Evolutionary conservation across 345 rosid genomes (phyloP).

Genomic region (Rhizophora mangle): DNA sequence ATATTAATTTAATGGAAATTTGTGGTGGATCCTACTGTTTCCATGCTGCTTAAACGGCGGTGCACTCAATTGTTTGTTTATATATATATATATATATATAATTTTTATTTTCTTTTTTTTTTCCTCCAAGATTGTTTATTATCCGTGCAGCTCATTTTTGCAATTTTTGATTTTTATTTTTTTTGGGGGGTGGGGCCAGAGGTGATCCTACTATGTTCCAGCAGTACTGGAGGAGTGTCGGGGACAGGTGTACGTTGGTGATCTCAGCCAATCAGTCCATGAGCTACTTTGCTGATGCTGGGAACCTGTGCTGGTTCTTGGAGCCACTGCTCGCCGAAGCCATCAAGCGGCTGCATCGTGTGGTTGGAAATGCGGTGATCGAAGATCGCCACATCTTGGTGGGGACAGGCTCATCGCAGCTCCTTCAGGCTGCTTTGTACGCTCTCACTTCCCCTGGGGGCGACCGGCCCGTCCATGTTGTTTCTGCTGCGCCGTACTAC

Average conservation of each 20-base stretch:
- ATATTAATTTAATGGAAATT: too few species aligned
- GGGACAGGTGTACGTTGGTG: slow-evolving; percentile 59
- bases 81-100: too few species aligned
- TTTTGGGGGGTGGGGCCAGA: slow-evolving; percentile 29
- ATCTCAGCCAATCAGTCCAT: slow-evolving; percentile 60
- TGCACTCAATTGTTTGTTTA: too few species aligned
- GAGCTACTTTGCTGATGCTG: slow-evolving; percentile 75
- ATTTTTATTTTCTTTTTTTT: too few species aligned
- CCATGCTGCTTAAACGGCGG: too few species aligned
- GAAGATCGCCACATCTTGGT: slow-evolving; percentile 56
- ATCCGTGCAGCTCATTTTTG: too few species aligned
- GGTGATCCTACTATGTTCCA: slow-evolving; percentile 85
- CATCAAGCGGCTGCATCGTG: slow-evolving; percentile 55
- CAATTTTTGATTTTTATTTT: not conserved
- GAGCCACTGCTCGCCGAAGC: slow-evolving; percentile 60
- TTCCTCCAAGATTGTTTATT: too few species aligned
- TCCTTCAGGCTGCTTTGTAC: slow-evolving; percentile 63
- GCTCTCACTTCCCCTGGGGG: slow-evolving; percentile 54
- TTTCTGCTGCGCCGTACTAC: slow-evolving; percentile 85
- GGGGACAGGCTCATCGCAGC: slow-evolving; percentile 89
- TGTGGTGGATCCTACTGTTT: too few species aligned
- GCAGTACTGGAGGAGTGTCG: slow-evolving; percentile 59
- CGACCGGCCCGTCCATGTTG: slow-evolving; percentile 56
- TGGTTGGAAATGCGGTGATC: slow-evolving; percentile 57
- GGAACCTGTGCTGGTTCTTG: slow-evolving; percentile 71